Percentiles rank a stretch among this genome's conserved stretches.
These are phyloP conservation scores for Stemphylium lycopersici DNA, from an alignment of 2,329 filamentous ascomycete genomes.

Conservation along the genomic window DNA sequence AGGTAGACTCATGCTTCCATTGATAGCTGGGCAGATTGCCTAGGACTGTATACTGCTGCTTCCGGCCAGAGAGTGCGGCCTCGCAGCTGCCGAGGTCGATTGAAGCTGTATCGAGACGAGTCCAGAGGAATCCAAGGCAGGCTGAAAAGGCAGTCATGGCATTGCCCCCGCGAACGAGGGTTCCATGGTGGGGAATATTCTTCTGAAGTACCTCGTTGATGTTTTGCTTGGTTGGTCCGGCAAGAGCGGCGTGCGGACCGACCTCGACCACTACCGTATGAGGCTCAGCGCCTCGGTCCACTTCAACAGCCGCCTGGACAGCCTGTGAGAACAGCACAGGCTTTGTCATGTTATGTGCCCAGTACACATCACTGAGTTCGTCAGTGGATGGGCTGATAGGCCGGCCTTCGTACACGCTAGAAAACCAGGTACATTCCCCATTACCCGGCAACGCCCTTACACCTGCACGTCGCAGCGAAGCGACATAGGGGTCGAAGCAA, in stretches of 20 bases:
- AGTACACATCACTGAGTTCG: slow-evolving; percentile 19
- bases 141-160: neutral
- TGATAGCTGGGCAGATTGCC: neutral
- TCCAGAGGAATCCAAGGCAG: neutral
- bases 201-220: neutral
- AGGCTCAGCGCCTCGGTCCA: neutral
- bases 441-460: neutral
- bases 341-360: neutral
- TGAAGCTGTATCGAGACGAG: neutral
- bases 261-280: slow-evolving; percentile 45
- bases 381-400: neutral
- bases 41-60: neutral
- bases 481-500: slow-evolving; percentile 5
- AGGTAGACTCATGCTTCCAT: neutral
- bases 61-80: neutral
- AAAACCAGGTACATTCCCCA: neutral
- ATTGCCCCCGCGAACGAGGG: neutral
- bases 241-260: slow-evolving; percentile 54
- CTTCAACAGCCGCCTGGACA: neutral
- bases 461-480: neutral
- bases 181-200: neutral
- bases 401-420: slow-evolving; percentile 8
- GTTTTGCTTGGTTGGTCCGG: slow-evolving; percentile 16
- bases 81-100: neutral
- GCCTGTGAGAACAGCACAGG: slow-evolving; percentile 6